Conservation (phyloP, 345 rosid genomes). For the Limnanthes douglasii region DNA sequence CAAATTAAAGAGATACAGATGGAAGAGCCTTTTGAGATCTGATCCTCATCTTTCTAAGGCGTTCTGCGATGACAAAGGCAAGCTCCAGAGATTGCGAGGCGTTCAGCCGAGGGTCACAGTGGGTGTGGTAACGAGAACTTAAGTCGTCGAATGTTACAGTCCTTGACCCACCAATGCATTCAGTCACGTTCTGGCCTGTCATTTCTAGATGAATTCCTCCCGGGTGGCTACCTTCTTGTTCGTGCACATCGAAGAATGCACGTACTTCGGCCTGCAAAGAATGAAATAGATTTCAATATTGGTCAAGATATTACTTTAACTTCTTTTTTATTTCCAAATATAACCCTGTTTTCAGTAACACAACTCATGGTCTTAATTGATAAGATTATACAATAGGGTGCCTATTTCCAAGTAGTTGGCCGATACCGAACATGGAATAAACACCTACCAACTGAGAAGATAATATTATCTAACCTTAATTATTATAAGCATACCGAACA, state of each 20-base stretch:
- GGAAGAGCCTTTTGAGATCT: conserved; percentile 22
- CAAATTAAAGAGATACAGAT: neutral
- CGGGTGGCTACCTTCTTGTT: conserved; percentile 66
- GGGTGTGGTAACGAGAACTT: conserved; percentile 53
- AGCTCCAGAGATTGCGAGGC: conserved; percentile 66
- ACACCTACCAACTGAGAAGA: conserved; percentile 15
- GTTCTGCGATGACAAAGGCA: conserved; percentile 54
- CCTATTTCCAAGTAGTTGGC: too few species aligned
- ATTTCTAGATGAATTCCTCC: conserved; percentile 59
- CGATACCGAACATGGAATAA: conserved; percentile 1
- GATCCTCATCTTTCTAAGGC: conserved; percentile 57
- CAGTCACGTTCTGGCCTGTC: conserved; percentile 67
- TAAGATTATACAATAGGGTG: too few species aligned
- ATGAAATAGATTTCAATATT: too few species aligned
- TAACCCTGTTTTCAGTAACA: too few species aligned
- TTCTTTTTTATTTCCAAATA: too few species aligned
- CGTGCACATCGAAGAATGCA: conserved; percentile 63
- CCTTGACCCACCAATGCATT: conserved; percentile 58
- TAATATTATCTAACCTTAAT: too few species aligned
- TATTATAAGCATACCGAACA: neutral
- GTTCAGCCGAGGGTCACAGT: conserved; percentile 54
- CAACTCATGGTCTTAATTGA: too few species aligned
- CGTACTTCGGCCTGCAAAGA: conserved; percentile 40
- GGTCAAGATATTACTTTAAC: too few species aligned
- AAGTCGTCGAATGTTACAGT: conserved; percentile 59